phyloP scores from a whole-genome alignment of 2,329 filamentous ascomycete genomes.

The Aschersonia sp. region DNA sequence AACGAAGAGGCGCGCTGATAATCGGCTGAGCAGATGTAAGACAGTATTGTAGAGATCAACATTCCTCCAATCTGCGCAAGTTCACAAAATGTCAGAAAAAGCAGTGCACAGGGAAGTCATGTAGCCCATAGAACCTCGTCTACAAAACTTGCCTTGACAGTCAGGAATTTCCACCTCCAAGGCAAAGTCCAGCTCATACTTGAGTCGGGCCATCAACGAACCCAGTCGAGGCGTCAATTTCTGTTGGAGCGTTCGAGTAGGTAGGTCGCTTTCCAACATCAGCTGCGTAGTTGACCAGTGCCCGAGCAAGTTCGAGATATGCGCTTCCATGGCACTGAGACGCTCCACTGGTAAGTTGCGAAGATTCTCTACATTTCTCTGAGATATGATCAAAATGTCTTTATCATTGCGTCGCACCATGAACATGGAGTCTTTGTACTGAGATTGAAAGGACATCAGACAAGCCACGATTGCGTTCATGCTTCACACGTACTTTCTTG shows the following conservation, averaged over 20 bases:
- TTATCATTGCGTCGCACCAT: not conserved
- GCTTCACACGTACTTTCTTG: not conserved
- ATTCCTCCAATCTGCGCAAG: not conserved
- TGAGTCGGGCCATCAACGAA: not conserved
- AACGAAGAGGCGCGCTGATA: not conserved
- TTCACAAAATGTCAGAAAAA: not conserved
- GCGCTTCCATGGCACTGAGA: conserved; percentile 1
- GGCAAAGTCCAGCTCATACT: conserved; percentile 3
- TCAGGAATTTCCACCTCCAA: conserved; percentile 1
- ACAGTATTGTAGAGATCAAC: not conserved
- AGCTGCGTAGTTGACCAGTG: not conserved
- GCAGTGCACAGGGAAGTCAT: not conserved
- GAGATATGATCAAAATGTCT: conserved; percentile 3
- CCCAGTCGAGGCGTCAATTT: conserved; percentile 2
- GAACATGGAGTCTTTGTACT: conserved; percentile 2
- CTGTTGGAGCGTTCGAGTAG: not conserved
- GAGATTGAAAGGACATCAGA: not conserved
- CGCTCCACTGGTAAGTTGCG: conserved; percentile 1
- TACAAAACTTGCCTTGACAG: conserved; percentile 1
- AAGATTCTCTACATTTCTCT: conserved; percentile 2
- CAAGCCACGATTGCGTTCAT: not conserved
- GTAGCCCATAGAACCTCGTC: not conserved
- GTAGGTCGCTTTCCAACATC: conserved; percentile 1
- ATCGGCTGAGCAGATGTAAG: not conserved
- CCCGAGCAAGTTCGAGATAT: not conserved